Evolutionary conservation across 2,329 filamentous ascomycete species (phyloP).

Genomic region (Trichoderma sp.): DNA sequence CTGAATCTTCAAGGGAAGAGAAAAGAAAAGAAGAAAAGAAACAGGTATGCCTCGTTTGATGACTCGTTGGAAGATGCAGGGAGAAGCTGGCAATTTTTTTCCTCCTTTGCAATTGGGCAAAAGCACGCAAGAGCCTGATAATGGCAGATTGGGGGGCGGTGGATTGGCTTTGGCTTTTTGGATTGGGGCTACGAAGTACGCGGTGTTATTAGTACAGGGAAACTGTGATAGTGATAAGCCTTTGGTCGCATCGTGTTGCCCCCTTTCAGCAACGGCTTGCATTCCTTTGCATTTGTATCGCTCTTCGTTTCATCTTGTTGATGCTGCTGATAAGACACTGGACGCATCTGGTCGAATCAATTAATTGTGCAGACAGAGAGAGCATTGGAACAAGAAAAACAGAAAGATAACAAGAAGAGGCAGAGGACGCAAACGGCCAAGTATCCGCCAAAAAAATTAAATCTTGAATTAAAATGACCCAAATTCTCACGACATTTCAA

Average conservation of each 20-base stretch:
- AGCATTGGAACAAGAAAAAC: not conserved
- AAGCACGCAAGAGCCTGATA: conserved; percentile 18
- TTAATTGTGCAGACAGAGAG: not conserved
- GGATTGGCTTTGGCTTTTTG: not conserved
- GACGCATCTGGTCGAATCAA: not conserved
- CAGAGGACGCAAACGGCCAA: not conserved
- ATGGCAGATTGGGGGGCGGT: conserved; percentile 8
- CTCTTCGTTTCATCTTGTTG: not conserved
- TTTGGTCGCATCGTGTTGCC: not conserved
- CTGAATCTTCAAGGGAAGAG: too few relatives aligned
- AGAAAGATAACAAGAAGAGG: too few relatives aligned
- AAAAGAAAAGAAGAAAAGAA: not conserved
- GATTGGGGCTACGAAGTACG: not conserved
- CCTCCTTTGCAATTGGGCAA: not conserved
- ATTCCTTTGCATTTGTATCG: not conserved
- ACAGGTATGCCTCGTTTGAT: not conserved
- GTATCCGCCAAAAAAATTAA: not conserved
- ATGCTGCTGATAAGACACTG: conserved; percentile 8
- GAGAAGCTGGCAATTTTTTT: not conserved
- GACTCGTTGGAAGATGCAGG: not conserved
- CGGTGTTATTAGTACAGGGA: conserved; percentile 11
- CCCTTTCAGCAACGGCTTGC: not conserved
- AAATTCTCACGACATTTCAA: not conserved
- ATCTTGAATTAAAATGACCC: not conserved
- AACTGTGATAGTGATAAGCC: not conserved